Base-by-base conservation (phyloP, 768 basidiomycete species). In the Trametopsis cervina region DNA sequence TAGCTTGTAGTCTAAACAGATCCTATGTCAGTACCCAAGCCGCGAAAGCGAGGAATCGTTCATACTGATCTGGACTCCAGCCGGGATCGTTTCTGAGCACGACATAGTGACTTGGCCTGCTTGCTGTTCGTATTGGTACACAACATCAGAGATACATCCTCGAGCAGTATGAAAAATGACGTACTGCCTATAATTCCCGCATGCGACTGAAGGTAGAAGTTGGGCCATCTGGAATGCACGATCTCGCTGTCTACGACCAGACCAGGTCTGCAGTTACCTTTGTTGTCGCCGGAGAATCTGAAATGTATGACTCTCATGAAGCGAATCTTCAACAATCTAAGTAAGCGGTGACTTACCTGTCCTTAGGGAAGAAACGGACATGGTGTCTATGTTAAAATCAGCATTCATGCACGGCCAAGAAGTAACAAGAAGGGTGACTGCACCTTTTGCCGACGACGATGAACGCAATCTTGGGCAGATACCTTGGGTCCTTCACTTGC, bases 161-260 rank as follows among this genome's bases (percentile, higher is more conserved):
- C 29, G 15, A 7, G 29, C 7, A 33, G 7, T 7, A 15, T 40
- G 18, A 43, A 43, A 24, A 27, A n/a, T 12, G 15, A 60, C 66
- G 29, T 45, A 66, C 65, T 68, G 5, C 68, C 81, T 42, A 77
- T 65, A 7, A 83, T 61, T 0, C 77, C 79, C 0, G 66, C 66
- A 41, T 83, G 81, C 0, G 75, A 75, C 46, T 76, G 78, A 0
- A 83, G 61, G 46, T 78, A 82, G 20, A 75, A 83, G 40, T 82
- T 76, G 1, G 56, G 64, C n/a, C 67, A 66, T 0, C 64, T 62
- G 0, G 78, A 77, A 44, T 73, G 73, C 1, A 69, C 71, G 25
- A 81, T 67, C n/a, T 65, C 67, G 25, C 67, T 57, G 38, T 74
- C 73, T 5, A 75, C 72, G 1, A 78, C 72, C 9, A 76, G 65